Base-by-base conservation (phyloP, 2,329 filamentous ascomycete genomes). In the Fusarium longipes region DNA sequence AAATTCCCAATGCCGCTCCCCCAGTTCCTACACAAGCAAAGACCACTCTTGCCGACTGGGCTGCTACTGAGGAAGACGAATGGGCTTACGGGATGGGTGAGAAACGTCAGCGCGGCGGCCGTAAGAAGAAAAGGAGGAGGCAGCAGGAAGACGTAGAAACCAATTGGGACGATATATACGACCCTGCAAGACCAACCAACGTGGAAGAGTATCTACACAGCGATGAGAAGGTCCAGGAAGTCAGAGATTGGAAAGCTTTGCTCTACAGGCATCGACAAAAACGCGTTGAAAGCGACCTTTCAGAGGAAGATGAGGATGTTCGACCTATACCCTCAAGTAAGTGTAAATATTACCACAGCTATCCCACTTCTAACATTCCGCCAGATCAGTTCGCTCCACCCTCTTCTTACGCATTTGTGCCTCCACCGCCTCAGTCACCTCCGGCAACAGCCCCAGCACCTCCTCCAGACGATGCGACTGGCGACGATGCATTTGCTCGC, bases 161-260 rank as follows among this genome's bases (percentile, higher is more conserved):
- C n/a, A 90, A 97, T 75, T 97, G 93, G 93, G 91, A 97, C 76
- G 93, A 96, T 76, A 87, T 96, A 24, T 97, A 97, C 76, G 94
- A 97, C 73, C 92, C 93, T 1, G 83, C 90, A 12, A 83, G 91
- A 36, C 93, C 94, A 10, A 96, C 92, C 38, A 93, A 89, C 69
- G 91, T 95, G 48, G 91, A 94, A 55, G 91, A 95, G 74, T 97
- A 96, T 75, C 86, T 92, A 61, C 84, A 89, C 62, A 96, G 93
- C 73, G 93, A 96, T 59, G 93, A 97, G 79, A 91, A 92, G 75
- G 87, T 94, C 60, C 82, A 86, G 18, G 93, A 96, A 75, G 86
- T 93, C 5, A 85, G 87, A 57, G 93, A 96, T 72, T 97, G 94
- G 94, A 96, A 94, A 76, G 87, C 90, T 38, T 81, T 91, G 35